Percentiles rank a stretch among this genome's conserved stretches.
These are phyloP conservation scores for Rutstroemia sydowiana DNA, from an alignment of 2,329 filamentous ascomycete genomes.

Conservation along the genomic window DNA sequence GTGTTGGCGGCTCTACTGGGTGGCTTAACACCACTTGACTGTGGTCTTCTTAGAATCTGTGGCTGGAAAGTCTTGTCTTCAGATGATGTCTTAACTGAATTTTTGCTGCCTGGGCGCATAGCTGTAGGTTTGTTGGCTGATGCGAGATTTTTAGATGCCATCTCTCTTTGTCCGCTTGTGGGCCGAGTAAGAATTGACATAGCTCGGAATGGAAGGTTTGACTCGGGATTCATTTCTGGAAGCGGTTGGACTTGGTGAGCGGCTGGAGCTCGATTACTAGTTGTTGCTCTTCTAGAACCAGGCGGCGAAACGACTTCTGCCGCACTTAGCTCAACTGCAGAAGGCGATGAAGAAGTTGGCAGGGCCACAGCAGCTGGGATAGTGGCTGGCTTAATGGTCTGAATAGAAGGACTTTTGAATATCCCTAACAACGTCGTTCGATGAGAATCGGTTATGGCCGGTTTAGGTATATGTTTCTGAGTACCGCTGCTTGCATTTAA, in stretches of 20 bases:
- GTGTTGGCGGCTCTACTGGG: neutral
- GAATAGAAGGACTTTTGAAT: conserved; percentile 26
- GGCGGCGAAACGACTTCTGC: conserved; percentile 23
- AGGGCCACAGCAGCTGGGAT: conserved; percentile 18
- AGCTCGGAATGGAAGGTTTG: conserved; percentile 24
- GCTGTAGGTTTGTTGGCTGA: no score
- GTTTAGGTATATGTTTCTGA: conserved; percentile 14
- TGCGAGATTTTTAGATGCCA: neutral
- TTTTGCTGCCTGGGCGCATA: no score
- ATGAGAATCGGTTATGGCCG: conserved; percentile 23
- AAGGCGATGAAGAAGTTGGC: conserved; percentile 22
- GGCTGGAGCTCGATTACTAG: conserved; percentile 11
- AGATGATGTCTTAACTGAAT: conserved; percentile 18
- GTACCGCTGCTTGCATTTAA: neutral
- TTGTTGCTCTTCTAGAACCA: neutral
- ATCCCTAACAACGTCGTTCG: conserved; percentile 25
- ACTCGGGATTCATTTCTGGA: conserved; percentile 23
- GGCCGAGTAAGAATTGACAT: conserved; percentile 25
- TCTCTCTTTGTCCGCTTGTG: conserved; percentile 15
- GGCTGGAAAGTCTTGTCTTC: conserved; percentile 42
- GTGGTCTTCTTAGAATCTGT: conserved; percentile 45
- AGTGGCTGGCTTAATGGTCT: conserved; percentile 12
- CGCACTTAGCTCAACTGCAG: conserved; percentile 29
- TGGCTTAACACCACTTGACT: conserved; percentile 28
- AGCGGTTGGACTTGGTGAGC: neutral